Percentiles rank a stretch among this genome's conserved stretches.
These are phyloP conservation scores for Flaveria floridana DNA, from an alignment of 140 eudicot genomes.

Conservation along the genomic window DNA sequence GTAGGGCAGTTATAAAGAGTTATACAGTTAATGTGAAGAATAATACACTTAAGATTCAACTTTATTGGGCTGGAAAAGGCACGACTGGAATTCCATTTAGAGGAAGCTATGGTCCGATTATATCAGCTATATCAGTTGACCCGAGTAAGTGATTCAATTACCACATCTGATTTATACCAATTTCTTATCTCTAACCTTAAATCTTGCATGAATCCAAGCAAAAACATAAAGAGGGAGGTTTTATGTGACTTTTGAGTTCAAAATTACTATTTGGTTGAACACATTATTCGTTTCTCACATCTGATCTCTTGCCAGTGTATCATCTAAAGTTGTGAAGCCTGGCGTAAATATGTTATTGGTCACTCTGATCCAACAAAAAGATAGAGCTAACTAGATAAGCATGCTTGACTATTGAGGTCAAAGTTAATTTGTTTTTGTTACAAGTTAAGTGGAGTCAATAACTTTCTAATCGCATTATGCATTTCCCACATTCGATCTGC, in stretches of 20 bases:
- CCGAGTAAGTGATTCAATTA: slow-evolving; percentile 20
- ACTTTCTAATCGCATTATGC: background rate
- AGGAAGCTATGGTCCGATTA: slow-evolving; percentile 78
- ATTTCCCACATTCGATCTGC: background rate
- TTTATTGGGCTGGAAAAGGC: slow-evolving; percentile 82
- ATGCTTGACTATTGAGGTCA: slow-evolving; percentile 19
- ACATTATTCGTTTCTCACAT: background rate
- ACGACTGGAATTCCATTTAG: slow-evolving; percentile 70
- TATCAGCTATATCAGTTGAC: slow-evolving; percentile 80
- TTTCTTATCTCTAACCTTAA: background rate
- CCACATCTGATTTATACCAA: background rate
- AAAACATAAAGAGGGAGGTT: slow-evolving; percentile 2
- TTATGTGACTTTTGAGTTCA: slow-evolving; percentile 14
- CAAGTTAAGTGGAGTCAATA: background rate
- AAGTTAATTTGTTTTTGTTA: background rate
- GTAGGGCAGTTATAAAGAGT: slow-evolving; percentile 47
- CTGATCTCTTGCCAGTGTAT: background rate
- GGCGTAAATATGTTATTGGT: background rate
- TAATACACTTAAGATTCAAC: slow-evolving; percentile 61
- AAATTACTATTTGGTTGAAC: background rate
- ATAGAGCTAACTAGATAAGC: background rate
- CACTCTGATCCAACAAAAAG: background rate
- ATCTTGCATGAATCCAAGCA: background rate
- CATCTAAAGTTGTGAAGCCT: background rate
- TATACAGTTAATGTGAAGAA: slow-evolving; percentile 46